Evolutionary conservation across 441 rosid species (phyloP), one percentile per base, ranked within the genome.

Genomic region (Erodium texanum): DNA sequence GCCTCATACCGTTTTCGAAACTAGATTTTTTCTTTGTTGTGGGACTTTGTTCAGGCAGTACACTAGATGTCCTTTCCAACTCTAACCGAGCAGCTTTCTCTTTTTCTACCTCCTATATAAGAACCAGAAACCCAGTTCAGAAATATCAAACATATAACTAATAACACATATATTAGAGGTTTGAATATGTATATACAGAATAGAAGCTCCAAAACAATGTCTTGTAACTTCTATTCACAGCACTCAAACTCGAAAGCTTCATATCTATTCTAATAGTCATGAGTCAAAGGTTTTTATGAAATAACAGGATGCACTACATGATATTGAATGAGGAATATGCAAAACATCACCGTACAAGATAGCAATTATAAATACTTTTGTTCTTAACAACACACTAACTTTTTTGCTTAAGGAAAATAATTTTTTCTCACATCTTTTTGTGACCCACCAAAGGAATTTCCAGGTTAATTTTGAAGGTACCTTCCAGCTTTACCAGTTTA

Each of bases 21-120:
- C 82, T 71, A 66, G 96, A 85, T 71, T 70, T 80, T 73, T 82
- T 89, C 83, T 85, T 86, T 66, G 84, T 36, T 68, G 80, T 62
- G 19, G 89, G 79, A 65, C 82, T 75, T 70, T 84, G 85, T 70
- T 92, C 97, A 72, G 93, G 70, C 68, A 71, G 81, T 71, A 67
- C 70, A 58, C 70, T 86, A 65, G 82, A 71, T 69, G 86, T 83
- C 79, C 81, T 87, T 82, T 88, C 99, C 85, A 88, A 82, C 67
- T 92, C 96, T 78, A 82, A 71, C 69, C 94, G 86, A 66, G 96
- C 87, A 76, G 87, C 82, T 76, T 86, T 94, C 82, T 89, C 98
- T 80, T 82, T 88, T 70, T 94, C 97, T 76, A 92, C 61, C 74
- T 94, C 98, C 98, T 94, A 87, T 14, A 45, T 12, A 74, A 24